phyloP scores from a whole-genome alignment of 805 yeast genomes.

The Yarrowia sp. region DNA sequence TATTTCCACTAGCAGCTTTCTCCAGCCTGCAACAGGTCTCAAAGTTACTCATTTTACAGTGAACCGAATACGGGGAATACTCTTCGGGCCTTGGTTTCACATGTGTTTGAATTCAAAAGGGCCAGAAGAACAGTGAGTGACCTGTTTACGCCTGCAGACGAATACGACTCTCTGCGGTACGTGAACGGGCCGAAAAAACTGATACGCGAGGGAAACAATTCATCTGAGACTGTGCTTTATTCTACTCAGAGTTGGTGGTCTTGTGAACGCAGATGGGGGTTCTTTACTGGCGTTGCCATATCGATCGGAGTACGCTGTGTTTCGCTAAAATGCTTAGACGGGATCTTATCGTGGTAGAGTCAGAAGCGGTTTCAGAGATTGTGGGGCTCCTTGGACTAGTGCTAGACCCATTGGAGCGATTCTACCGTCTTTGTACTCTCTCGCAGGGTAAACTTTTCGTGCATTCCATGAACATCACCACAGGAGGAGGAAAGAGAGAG shows the following conservation, averaged over 20 bases:
- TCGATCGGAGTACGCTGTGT: no score
- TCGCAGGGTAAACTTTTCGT: no score
- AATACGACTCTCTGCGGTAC: not conserved
- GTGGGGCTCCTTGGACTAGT: not conserved
- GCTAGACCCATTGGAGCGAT: no score
- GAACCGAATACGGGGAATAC: not conserved
- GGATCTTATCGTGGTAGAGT: not conserved
- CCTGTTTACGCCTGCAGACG: no score
- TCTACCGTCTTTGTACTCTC: no score
- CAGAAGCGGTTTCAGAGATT: not conserved
- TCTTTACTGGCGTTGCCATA: no score
- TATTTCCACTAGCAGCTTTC: no score
- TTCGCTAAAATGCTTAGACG: not conserved
- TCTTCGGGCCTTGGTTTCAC: not conserved
- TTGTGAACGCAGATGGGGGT: no score
- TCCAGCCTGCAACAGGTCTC: no score
- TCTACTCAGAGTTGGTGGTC: not conserved
- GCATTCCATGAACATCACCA: no score
- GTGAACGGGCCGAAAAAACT: not conserved
- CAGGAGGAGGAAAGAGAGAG: no score
- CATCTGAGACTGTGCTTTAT: conserved; percentile 9
- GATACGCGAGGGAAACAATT: conserved; percentile 1
- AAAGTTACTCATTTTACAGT: not conserved
- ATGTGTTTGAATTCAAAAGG: conserved; percentile 3
- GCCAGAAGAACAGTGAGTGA: not conserved